A percentile compares a stretch with the other conserved stretches of the same genome.
These are phyloP conservation scores for Falciphora oryzae DNA, from an alignment of 2,329 filamentous ascomycete genomes.

Conservation along the genomic window DNA sequence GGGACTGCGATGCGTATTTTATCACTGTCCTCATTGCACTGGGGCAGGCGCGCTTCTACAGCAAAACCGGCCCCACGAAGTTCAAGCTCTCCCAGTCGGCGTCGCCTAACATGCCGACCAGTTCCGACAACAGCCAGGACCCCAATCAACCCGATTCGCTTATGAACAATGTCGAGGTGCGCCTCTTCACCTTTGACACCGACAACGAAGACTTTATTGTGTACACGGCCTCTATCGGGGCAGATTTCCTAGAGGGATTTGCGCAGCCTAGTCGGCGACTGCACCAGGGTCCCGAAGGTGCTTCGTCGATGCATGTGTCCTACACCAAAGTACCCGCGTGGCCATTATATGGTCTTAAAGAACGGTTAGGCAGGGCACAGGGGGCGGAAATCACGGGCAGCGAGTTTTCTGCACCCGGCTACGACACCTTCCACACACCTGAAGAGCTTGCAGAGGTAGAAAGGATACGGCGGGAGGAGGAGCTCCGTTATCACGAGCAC, in stretches of 20 bases:
- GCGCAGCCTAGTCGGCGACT: constrained; percentile 37
- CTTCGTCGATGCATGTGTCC: constrained; percentile 28
- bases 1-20: constrained; percentile 47
- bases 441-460: constrained; percentile 31
- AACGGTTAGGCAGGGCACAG: constrained; percentile 47
- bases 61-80: constrained; percentile 11
- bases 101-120: background rate
- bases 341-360: constrained; percentile 49
- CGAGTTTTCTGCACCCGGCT: constrained; percentile 15
- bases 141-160: constrained; percentile 13
- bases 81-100: background rate
- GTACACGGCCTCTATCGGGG: constrained; percentile 44
- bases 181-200: constrained; percentile 45
- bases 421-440: constrained; percentile 13
- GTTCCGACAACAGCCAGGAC: background rate
- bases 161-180: constrained; percentile 43
- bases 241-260: constrained; percentile 44
- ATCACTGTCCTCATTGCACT: constrained; percentile 48
- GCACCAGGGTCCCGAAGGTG: constrained; percentile 9
- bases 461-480: constrained; percentile 35
- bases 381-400: constrained; percentile 46
- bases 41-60: constrained; percentile 51
- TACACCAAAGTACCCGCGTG: constrained; percentile 45
- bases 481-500: constrained; percentile 15
- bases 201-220: constrained; percentile 44